A percentile compares a stretch with the other conserved stretches of the same genome.
These are phyloP conservation scores for Capronia americana DNA, from an alignment of 2,329 filamentous ascomycete species.

Conservation along the genomic window DNA sequence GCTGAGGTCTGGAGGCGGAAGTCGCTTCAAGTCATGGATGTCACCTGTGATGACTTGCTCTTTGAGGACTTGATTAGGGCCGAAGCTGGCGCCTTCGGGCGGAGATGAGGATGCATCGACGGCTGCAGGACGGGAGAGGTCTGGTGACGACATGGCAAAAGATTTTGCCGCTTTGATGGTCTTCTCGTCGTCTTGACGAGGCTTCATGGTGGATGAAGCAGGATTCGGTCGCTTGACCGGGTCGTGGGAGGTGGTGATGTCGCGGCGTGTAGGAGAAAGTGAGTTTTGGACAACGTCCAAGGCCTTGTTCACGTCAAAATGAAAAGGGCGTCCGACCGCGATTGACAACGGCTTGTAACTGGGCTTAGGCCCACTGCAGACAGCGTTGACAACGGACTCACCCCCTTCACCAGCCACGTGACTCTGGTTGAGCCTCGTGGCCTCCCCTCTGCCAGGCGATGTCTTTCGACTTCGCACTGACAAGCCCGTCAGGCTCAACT, in stretches of 20 bases:
- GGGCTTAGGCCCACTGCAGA: conserved; percentile 3
- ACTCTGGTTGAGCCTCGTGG: conserved; percentile 21
- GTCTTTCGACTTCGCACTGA: conserved; percentile 22
- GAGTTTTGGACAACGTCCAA: conserved; percentile 30
- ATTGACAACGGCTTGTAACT: conserved; percentile 32
- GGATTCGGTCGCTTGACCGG: conserved; percentile 9
- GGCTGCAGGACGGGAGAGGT: not conserved
- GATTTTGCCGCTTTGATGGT: conserved; percentile 16
- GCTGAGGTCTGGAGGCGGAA: conserved; percentile 34
- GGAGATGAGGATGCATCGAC: conserved; percentile 13
- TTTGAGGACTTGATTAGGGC: not conserved
- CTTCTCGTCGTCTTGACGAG: conserved; percentile 23
- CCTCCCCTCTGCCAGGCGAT: conserved; percentile 26
- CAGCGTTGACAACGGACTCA: conserved; percentile 11
- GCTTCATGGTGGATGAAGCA: conserved; percentile 9
- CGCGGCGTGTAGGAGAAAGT: conserved; percentile 13
- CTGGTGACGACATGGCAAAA: conserved; percentile 12
- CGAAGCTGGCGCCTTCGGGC: not conserved
- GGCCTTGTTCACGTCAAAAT: conserved; percentile 30
- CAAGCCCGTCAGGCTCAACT: conserved; percentile 28
- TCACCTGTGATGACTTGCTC: conserved; percentile 22
- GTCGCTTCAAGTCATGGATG: conserved; percentile 28
- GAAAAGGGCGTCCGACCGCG: conserved; percentile 31
- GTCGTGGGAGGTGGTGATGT: conserved; percentile 4
- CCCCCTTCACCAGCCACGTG: conserved; percentile 26